Base-by-base conservation (phyloP, 139 green algal species). In the Gonium pectorale region DNA sequence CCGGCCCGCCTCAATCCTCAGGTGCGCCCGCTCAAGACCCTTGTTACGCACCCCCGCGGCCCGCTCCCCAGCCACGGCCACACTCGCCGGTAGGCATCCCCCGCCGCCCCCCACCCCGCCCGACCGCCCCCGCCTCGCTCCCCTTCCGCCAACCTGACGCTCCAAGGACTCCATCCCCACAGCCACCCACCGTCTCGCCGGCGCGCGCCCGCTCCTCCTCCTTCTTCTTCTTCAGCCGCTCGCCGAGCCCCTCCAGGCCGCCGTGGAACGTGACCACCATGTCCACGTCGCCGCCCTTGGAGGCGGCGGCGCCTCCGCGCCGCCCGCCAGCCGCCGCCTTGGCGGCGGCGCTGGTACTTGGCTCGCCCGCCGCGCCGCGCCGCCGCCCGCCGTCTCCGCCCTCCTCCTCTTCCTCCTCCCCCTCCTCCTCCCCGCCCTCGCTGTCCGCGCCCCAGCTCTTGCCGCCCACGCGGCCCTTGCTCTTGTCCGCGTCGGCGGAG, bases 171-270 rank as follows among this genome's bases (percentile, higher is more conserved):
- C n/a, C n/a, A n/a, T n/a, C n/a, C 98, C 97, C 15, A 84, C 75
- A 11, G 98, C 90, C 93, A 92, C 95, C 97, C 69, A 98, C 95
- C 33, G 93, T 98, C 89, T 99, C 95, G 11, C 81, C 88, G 43
- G 87, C 83, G 0, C 63, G 26, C 15, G 71, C 74, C 78, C 81
- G 86, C 73, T 88, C 89, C 56, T 96, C 92, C 59, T 88, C 80
- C 87, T 92, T 90, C 84, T 94, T 94, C n/a, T 90, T 90, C 67
- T 91, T 56, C 86, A 99, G 80, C 44, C 92, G 90, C 56, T 94
- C 72, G 0, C 92, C 92, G 62, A 99, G 87, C 29, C 83, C 89
- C 82, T 97, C 94, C 80, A 99, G 82, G 0, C 97, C 96, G 17
- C 91, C 81, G 31, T 77, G 90, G 67, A 89, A 96, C 6, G 90